Base-by-base conservation (phyloP, 805 yeast species). In the Wickerhamiella dianesei region DNA sequence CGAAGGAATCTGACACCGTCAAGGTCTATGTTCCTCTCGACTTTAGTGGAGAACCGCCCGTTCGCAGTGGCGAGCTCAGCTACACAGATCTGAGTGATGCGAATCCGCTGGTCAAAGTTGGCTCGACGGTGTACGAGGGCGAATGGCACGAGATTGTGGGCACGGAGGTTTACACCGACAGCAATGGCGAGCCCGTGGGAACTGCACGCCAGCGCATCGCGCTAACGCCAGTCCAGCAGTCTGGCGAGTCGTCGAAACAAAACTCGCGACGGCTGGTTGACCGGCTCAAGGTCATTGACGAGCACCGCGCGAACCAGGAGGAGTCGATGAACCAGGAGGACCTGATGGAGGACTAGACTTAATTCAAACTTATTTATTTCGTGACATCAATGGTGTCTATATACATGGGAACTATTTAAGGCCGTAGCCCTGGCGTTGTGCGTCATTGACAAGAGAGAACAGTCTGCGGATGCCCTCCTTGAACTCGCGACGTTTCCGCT, bases 131-230 rank as follows among this genome's bases (percentile, higher is more conserved):
- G 3, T 85, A 77, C 59, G 76, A 77, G 61, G 92, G 94, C 1
- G 65, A 69, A 19, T 88, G 96, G 96, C 70, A 72, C 40, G 74
- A 74, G 46, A 63, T 85, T 2, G 79, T 84, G 1, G 97, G 97
- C 0, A 82, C 94, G 0, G 96, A 76, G 51, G 58, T 76, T 39
- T 73, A 64, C 22, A 55, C 63, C n/a, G 51, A 53, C 14, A 44
- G 48, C 5, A 45, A 50, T 14, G 63, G 62, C 13, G 64, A 63
- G 25, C 55, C 53, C 16, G 42, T 55, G 14, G 65, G 62, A 19
- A 46, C 48, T 39, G 42, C 61, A 1, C 43, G 59, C 3, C 48
- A 55, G 21, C 52, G 64, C n/a, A 48, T 63, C 25, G 39, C 48
- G 40, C 52, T 62, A 18, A 42, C 41, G 21, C 56, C 55, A 18